Base-by-base conservation (phyloP, 768 basidiomycete genomes). In the Pholiota molesta region DNA sequence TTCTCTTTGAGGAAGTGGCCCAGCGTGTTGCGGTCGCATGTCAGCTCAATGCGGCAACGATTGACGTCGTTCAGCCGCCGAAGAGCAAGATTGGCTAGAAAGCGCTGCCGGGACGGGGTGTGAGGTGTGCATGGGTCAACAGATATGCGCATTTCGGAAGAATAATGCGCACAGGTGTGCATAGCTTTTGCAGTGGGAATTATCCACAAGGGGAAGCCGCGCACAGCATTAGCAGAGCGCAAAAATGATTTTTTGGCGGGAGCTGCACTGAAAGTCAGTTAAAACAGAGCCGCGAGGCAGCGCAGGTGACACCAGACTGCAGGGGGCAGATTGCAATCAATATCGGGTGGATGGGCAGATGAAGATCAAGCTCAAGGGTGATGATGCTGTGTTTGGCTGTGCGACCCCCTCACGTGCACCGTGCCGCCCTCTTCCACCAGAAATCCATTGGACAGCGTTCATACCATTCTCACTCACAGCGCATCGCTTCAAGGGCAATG, bases 401-500 rank as follows among this genome's bases (percentile, higher is more conserved):
- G 59, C 49, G 14, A 62, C 53, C 62, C 60, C 57, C 57, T 65
- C 66, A 66, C 67, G 65, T 66, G 67, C 53, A 11, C 35, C 35
- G 35, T 16, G 35, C 35, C 37, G 33, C 31, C 55, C 57, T 37
- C 37, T 35, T 19, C 21, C 13, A 29, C 40, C 40, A 17, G 26
- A 23, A 23, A 6, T 45, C n/a, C 44, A 19, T 14, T 10, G 39
- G 44, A 37, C 63, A 31, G 11, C 29, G 4, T 33, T 16, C 60
- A 49, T 45, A 19, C 55, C 62, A 47, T 31, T 1, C 31, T 7
- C 57, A n/a, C 40, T 40, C 60, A 31, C 26, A 49, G 28, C 40
- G 66, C 66, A 62, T 62, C 61, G 65, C 66, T 65, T 59, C 52
- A 56, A 65, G 59, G 56, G 61, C 61, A 17, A 88, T 88, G 86